Evolutionary conservation across 179 eudicot genomes (phyloP), one percentile per base, ranked within the genome.

Genomic region (Beta corolliflora): DNA sequence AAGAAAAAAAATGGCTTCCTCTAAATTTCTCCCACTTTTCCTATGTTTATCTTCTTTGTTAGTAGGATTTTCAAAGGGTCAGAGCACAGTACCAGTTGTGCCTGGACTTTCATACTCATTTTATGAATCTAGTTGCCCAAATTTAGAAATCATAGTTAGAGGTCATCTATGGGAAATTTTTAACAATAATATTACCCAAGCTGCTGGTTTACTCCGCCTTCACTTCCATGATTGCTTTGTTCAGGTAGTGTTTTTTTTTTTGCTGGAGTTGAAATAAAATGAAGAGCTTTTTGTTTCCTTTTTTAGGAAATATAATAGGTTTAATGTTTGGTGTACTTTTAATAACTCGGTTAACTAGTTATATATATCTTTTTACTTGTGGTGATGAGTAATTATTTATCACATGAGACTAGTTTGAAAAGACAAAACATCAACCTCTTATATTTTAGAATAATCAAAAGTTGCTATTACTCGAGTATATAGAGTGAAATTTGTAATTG

Each of bases 231-330:
- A 73, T 73, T 73, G 77, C 11, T 73, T 73, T 67, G 98, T 93
- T 73, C 92, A 86, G 93, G 93, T 91, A 77, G 92, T 91, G 75
- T 50, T 36, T 19, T 61, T 61, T 61, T 61, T 61, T 61, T 6
- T 8, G 0, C 9, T 61, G 3, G 1, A 1, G 25, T 19, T 55
- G 0, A 36, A 3, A 36, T 36, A 36, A 36, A 36, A 36, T 36
- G 41, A 36, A 36, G 41, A 36, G 41, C 41, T 36, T 36, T 36
- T 36, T 36, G 41, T 31, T 36, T 36, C 41, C 41, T 36, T 36
- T 36, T 36, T 36, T 36, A 36, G 41, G 41, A 36, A 36, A 36
- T 36, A 2, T 36, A 36, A 36, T 36, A 36, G 41, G 41, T 36
- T 36, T 36, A 36, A 36, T 36, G 41, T 3, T 36, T 36, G 41